Evolutionary conservation across 73 alveolate genomes (phyloP), one percentile per base, ranked within the genome.

Genomic region (Paramecium octaurelia): DNA sequence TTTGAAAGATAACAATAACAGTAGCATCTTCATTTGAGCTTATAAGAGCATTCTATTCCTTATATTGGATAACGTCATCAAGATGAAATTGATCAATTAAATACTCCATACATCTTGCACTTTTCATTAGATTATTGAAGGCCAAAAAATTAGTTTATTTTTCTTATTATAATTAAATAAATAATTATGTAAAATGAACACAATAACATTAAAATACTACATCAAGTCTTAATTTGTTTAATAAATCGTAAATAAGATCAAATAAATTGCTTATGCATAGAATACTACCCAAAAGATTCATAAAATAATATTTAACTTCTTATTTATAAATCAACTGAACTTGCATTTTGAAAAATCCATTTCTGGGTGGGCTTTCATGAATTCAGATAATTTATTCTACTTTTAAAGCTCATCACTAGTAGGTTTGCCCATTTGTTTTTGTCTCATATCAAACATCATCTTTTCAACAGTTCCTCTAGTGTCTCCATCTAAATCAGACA

Each of bases 341-440:
- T 98, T 98, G 57, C 99, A 97, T 93, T 98, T 97, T 9, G 99
- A 97, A 97, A 98, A 98, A 92, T 98, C 99, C 99, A 98, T 96
- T 95, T 98, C 99, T 8, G 99, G 99, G 92, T 98, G 99, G 6
- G 98, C 97, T 57, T 94, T 96, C 99, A 98, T 98, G 83, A 98
- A 98, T 48, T 90, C 97, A 83, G 94, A 93, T 44, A 98, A 93
- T 97, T 93, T 95, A 12, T 96, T 96, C 86, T 95, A 92, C 93
- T 98, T 98, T 89, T 93, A 96, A 46, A 92, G 88, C 75, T 97
- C 99, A 34, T 98, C 99, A 50, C 96, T 77, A 14, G 99, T 94
- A n/a, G 99, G 99, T 60, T 94, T 77, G 23, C 99, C 99, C 95
- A 90, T 96, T 71, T 95, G 95, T 95, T 98, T 98, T 75, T 97